Conservation (phyloP, 164 flowering plant genomes). For the Berberis thunbergii region DNA sequence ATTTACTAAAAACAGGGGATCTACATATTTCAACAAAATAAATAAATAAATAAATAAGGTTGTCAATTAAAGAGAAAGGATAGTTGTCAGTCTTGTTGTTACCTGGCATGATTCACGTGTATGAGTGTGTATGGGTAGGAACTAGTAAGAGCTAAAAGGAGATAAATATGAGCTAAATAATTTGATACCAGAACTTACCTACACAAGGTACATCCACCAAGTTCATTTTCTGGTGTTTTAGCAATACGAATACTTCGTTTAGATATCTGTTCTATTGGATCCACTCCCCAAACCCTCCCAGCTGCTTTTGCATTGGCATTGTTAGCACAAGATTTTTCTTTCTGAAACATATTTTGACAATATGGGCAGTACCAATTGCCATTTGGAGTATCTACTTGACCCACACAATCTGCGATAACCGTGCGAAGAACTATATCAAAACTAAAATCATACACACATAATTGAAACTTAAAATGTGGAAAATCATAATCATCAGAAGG, state of each 20-base stretch:
- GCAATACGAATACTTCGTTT: neutral
- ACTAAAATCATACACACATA: neutral
- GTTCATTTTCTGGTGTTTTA: neutral
- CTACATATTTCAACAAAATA: constrained; percentile 25
- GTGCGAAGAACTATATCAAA: neutral
- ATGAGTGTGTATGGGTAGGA: neutral
- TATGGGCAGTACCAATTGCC: neutral
- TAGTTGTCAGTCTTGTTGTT: neutral
- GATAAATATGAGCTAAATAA: neutral
- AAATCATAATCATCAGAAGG: too few species aligned
- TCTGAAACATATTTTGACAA: neutral
- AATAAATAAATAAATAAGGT: neutral
- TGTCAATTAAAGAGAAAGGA: neutral
- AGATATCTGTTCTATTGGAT: neutral
- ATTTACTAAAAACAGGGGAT: constrained; percentile 45
- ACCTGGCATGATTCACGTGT: neutral
- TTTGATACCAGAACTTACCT: neutral
- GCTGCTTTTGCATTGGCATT: neutral
- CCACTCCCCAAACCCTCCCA: neutral
- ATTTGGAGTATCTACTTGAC: neutral
- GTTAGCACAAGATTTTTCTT: neutral
- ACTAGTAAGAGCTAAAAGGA: neutral
- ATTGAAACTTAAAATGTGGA: neutral
- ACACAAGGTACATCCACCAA: constrained; percentile 31
- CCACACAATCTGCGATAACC: neutral